Base-by-base conservation (phyloP, 1,284 basidiomycete genomes). In the Naganishia sp. region DNA sequence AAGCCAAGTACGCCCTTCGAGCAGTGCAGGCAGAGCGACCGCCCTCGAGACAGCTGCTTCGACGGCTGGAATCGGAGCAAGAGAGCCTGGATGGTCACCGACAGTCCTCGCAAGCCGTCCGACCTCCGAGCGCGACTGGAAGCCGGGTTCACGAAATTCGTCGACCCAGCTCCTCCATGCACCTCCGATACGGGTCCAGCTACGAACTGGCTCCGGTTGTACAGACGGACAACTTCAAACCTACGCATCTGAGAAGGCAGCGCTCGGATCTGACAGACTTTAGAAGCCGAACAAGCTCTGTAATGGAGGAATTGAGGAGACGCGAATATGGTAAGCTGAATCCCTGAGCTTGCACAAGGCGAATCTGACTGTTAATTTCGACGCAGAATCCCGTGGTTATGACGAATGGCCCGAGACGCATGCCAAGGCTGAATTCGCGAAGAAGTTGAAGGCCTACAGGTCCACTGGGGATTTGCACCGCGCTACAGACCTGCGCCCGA, bases 1-100 rank as follows among this genome's bases (percentile, higher is more conserved):
- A 76, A 25, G 77, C 79, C n/a, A 72, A 76, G 18, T 67, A 69
- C 51, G 78, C 79, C 0, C 55, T 77, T 17, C 72, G 72, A 1
- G 78, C 77, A 56, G 78, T 76, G 23, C 72, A 67, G 28, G 31
- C 67, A 23, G 64, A 63, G 23, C 64, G 45, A 51, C 53, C 54
- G 11, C 47, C 51, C 18, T 51, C 57, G 46, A 53, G 46, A n/a
- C 57, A 66, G 35, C 43, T 57, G 21, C 43, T 57, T 18, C 25
- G 45, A 6, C 18, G 49, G 31, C n/a, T 66, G 15, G 65, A 66
- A 23, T 13, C 51, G 39, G 53, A 66, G 31, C 65, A 57, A 11
- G 57, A 57, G 41, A 62, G 57, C 52, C 42, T 54, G 23, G 51
- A 61, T 23, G 47, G 23, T 2, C 35, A 51, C 1, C 58, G 47